Evolutionary conservation across 2,329 filamentous ascomycete species (phyloP), one percentile per base, ranked within the genome.

Genomic region (Fusarium tanahbumbuense): DNA sequence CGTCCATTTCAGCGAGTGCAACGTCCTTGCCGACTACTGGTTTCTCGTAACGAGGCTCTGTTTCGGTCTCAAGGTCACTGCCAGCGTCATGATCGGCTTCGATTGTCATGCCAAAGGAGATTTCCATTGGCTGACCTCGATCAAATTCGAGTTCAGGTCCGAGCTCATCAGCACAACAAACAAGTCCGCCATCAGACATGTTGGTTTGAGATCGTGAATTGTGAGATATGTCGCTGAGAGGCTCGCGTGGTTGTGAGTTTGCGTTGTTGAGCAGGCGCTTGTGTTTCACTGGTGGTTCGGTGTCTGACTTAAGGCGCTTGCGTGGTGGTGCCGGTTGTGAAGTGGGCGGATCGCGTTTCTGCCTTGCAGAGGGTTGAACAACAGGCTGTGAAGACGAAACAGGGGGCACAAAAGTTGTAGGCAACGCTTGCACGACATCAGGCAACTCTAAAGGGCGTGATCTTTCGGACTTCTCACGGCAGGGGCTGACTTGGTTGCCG

Each of bases 181-280:
- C 12, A 18, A 50, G 40, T 12, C 18, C 7, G 49, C 10, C 53
- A 16, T 56, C 41, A 45, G 46, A 8, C 37, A 59, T 52, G 41
- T n/a, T 23, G 18, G 46, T 41, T 28, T 73, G 74, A 9, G 71
- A 56, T 27, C 63, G 73, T 1, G 71, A 70, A 48, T 77, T 75
- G 56, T 74, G 56, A 56, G 76, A 56, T 44, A 77, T 70, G 13
- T 73, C 56, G 18, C 53, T 56, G 3, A 78, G 56, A 12, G 76
- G 71, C 37, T 46, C 59, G 8, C 74, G 77, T 11, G 30, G 30
- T 50, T 64, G 56, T 5, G 54, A 56, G 25, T 27, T 50, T 22
- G 22, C 32, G 10, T 8, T 20, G 8, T 56, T 20, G 15, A 23
- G 32, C 5, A n/a, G n/a, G n/a, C 44, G 42, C 45, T 47, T 30